phyloP scores from a whole-genome alignment of 73 alveolate species.

The Blepharisma stoltei region DNA sequence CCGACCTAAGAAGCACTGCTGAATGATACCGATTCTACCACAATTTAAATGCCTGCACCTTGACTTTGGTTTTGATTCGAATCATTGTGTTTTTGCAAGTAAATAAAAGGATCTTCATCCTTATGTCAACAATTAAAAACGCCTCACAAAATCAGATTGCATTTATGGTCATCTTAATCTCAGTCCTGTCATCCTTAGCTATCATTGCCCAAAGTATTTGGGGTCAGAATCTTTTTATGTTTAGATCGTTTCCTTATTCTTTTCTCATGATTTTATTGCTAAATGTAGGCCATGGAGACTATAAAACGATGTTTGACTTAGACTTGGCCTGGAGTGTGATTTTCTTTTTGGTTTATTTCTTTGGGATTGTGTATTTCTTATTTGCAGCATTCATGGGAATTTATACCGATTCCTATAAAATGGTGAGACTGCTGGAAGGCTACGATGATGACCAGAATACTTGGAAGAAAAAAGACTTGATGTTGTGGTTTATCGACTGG shows the following conservation, averaged over 20 bases:
- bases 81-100: background rate
- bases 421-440: background rate
- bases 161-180: background rate
- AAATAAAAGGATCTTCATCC: background rate
- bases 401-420: conserved; percentile 5
- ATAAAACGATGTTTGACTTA: background rate
- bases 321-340: conserved; percentile 3
- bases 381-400: background rate
- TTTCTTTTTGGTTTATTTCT: background rate
- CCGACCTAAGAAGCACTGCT: background rate
- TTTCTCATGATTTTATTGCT: background rate
- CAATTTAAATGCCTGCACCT: background rate
- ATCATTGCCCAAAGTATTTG: conserved; percentile 19
- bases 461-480: background rate
- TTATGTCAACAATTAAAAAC: background rate
- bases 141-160: background rate
- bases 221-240: background rate
- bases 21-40: conserved; percentile 2
- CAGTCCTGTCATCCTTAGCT: background rate
- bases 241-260: background rate
- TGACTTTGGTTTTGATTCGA: background rate
- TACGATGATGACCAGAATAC: conserved; percentile 7
- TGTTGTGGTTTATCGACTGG: conserved; percentile 25
- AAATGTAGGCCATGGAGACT: background rate
- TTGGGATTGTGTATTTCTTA: background rate